Evolutionary conservation across 257 asterid genomes (phyloP), one percentile per base, ranked within the genome.

Genomic region (Nyctanthes arbortristis): DNA sequence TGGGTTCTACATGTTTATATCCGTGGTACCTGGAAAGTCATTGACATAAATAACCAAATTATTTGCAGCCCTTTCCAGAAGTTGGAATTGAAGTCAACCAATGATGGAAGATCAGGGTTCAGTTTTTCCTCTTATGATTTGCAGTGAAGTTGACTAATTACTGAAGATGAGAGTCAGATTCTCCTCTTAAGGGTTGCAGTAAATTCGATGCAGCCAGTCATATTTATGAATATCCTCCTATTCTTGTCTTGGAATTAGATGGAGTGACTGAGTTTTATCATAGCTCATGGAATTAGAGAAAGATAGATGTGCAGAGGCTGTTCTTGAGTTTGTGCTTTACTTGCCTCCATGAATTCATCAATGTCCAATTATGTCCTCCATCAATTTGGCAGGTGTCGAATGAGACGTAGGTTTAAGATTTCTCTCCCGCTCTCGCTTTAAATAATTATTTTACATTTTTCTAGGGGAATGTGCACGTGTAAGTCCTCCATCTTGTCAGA

Each of bases 11-110:
- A 33, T 57, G 16, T 67, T 1, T 63, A 31, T 22, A 25, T 47
- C 10, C 22, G 39, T 39, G 24, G 20, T 7, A 56, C 16, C 30
- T 22, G 29, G 5, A n/a, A 35, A 56, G 69, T 60, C 60, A 74
- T 61, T 70, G 33, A 55, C 60, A 67, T 61, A 32, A 7, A 55
- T 27, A 52, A 56, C 29, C 56, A 34, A 39, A 75, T 75, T 45
- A 62, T 69, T 28, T 76, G 84, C 96, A 94, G 99, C 76, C 99
- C 99, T 70, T 94, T 91, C 67, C 97, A 94, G 81, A 94, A 94
- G 81, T 67, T 94, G 85, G 97, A 91, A 71, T 75, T 94, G 78
- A 86, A 91, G 78, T 81, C 93, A 62, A 85, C 90, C 29, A 91
- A 82, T n/a, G 91, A 87, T 20, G 97, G 96, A 72, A 73, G 96